Base-by-base conservation (phyloP, 1,284 basidiomycete species). In the Trametes sp. region DNA sequence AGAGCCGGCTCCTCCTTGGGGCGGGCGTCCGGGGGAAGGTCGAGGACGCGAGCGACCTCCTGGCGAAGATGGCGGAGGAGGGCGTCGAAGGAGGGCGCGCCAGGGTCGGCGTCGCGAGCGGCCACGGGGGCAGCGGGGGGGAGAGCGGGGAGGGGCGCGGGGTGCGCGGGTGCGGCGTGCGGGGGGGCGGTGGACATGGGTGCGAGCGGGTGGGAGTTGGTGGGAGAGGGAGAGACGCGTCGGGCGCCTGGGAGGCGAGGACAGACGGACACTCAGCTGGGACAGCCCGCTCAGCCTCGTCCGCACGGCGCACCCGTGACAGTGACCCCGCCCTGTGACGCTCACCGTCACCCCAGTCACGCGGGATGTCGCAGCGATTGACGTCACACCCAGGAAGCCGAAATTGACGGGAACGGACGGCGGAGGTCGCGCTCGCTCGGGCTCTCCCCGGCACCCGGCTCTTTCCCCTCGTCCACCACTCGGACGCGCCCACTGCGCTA, bases 181-280 rank as follows among this genome's bases (percentile, higher is more conserved):
- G 57, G 57, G 60, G 45, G 31, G 45, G 66, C 55, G 61, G 41
- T 19, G 52, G 51, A 48, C 58, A 57, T 58, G 57, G 35, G 31
- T 41, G 51, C 19, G 62, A 45, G 61, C 53, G 49, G 60, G 57
- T 26, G 54, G 63, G n/a, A n/a, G n/a, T 48, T 58, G 63, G 63
- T 67, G 66, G 66, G 63, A 67, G 66, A 64, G 63, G 61, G 63
- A 63, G 66, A 67, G 66, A 64, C 66, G 66, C 66, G 66, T 67
- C 65, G 49, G 60, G 65, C 65, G 65, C 52, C 63, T 31, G 31
- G 21, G 28, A 23, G 24, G 53, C 56, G 24, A 23, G 31, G 36
- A 38, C 52, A 35, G 31, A 11, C 31, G 31, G 11, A 11, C 31
- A 33, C 6, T 11, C 11, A 44, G 38, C 26, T 19, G 36, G 26